Percentiles rank a stretch among this genome's conserved stretches.
Conservation (phyloP, 208 protist genomes). For the Jaenimonas drosophilae region DNA sequence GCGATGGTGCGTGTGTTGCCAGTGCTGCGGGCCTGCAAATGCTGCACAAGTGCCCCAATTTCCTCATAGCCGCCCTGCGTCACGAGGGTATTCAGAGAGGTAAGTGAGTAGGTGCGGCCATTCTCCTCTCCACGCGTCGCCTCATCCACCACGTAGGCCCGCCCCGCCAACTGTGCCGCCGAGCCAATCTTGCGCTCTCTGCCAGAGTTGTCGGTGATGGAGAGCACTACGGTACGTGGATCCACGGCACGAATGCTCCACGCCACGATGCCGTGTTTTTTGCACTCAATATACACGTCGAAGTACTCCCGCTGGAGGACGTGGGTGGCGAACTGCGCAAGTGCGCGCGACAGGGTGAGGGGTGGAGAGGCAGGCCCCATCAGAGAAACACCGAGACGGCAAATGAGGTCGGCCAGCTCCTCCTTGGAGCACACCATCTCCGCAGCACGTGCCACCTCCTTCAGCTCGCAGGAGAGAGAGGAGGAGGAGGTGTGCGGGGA, state of each 20-base stretch:
- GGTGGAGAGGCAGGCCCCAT: conserved; percentile 13
- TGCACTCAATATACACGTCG: conserved; percentile 22
- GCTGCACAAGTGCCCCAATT: background rate
- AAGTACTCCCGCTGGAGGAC: conserved; percentile 12
- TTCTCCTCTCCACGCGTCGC: conserved; percentile 4
- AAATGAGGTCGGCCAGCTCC: conserved; percentile 51
- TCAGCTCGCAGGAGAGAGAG: too few species aligned
- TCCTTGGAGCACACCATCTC: conserved; percentile 9
- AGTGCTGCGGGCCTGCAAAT: background rate
- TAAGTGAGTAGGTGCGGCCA: background rate
- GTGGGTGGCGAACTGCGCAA: conserved; percentile 8
- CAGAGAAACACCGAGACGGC: conserved; percentile 38
- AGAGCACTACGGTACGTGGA: conserved; percentile 6
- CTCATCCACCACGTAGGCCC: conserved; percentile 6
- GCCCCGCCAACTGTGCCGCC: conserved; percentile 8
- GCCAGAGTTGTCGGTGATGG: conserved; percentile 12
- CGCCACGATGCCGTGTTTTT: conserved; percentile 24
- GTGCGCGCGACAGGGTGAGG: conserved; percentile 9
- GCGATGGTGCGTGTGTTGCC: background rate
- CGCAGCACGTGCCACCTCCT: background rate
- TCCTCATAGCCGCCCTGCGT: conserved; percentile 15
- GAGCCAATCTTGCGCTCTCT: conserved; percentile 10
- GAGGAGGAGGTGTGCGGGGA: too few species aligned
- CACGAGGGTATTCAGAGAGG: conserved; percentile 11
- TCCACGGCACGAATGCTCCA: conserved; percentile 17